These are phyloP conservation scores for Diutina neorugosa DNA, from an alignment of 1,139 yeast species.

Conservation along the genomic window DNA sequence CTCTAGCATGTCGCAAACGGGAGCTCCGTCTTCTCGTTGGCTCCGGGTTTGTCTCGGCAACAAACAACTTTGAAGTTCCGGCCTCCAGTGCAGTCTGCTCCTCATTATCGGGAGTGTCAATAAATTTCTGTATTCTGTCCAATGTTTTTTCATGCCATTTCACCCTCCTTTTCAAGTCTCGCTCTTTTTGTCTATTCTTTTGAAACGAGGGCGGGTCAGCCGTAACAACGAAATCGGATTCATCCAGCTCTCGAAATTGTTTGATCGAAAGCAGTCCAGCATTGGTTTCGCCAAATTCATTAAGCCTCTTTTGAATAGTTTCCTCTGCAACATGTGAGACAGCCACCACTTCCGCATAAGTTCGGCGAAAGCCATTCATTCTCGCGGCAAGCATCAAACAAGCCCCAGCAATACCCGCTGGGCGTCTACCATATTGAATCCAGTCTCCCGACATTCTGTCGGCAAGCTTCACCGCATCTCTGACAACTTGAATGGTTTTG, in stretches of 20 bases:
- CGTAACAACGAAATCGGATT: slow-evolving; percentile 10
- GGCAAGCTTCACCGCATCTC: slow-evolving; percentile 79
- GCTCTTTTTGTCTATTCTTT: slow-evolving; percentile 29
- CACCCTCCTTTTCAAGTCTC: slow-evolving; percentile 13
- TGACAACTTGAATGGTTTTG: slow-evolving; percentile 59
- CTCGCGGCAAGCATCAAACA: slow-evolving; percentile 86
- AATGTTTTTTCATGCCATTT: slow-evolving; percentile 23
- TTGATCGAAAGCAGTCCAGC: slow-evolving; percentile 65
- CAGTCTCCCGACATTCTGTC: slow-evolving; percentile 90
- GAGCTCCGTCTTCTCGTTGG: neutral
- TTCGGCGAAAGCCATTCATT: slow-evolving; percentile 87
- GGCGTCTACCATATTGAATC: slow-evolving; percentile 94
- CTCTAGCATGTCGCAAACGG: neutral
- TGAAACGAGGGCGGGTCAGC: slow-evolving; percentile 75
- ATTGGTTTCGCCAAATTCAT: slow-evolving; percentile 72
- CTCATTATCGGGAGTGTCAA: neutral
- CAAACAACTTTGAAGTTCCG: neutral
- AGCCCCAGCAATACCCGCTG: slow-evolving; percentile 98
- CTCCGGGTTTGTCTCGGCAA: neutral
- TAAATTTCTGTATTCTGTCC: slow-evolving; percentile 14
- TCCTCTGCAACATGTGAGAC: slow-evolving; percentile 94
- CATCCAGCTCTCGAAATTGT: slow-evolving; percentile 45
- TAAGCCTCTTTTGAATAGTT: slow-evolving; percentile 78
- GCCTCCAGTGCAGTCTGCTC: neutral
- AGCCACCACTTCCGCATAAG: slow-evolving; percentile 88